A percentile compares a stretch with the other conserved stretches of the same genome.
phyloP scores from a whole-genome alignment of 2,329 filamentous ascomycete species.

The Pseudocercospora ulei region DNA sequence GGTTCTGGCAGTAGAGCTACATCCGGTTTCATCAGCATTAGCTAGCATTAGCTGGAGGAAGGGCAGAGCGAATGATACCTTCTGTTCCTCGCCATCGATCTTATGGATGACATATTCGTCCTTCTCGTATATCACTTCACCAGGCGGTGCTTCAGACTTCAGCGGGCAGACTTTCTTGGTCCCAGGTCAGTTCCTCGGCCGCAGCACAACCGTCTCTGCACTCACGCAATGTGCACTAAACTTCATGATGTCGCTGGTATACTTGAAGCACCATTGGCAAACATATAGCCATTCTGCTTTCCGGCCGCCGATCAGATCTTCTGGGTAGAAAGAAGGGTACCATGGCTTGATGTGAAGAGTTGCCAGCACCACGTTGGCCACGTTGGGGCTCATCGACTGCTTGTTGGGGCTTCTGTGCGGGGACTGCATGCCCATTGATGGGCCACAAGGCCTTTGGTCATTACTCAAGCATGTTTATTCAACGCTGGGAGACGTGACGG shows the following conservation, averaged over 20 bases:
- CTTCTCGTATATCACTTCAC: slow-evolving; percentile 65
- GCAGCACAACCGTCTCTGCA: slow-evolving; percentile 4
- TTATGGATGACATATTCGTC: slow-evolving; percentile 82
- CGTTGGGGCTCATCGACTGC: slow-evolving; percentile 54
- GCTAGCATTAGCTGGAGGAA: background rate
- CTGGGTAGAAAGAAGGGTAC: slow-evolving; percentile 81
- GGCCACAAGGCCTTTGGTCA: too few relatives aligned
- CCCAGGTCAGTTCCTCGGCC: slow-evolving; percentile 18
- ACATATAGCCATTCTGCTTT: slow-evolving; percentile 58
- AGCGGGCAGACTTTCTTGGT: slow-evolving; percentile 39
- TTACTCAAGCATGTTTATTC: too few relatives aligned
- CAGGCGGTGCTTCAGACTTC: slow-evolving; percentile 47
- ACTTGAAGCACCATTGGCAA: slow-evolving; percentile 90
- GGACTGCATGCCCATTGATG: slow-evolving; percentile 11
- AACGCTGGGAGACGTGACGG: too few relatives aligned
- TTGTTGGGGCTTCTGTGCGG: slow-evolving; percentile 24
- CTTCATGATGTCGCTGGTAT: slow-evolving; percentile 51
- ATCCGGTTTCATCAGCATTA: slow-evolving; percentile 6
- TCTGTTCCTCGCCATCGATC: slow-evolving; percentile 78
- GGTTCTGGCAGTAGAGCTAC: slow-evolving; percentile 77
- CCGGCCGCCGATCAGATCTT: slow-evolving; percentile 48
- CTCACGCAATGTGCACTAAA: slow-evolving; percentile 43
- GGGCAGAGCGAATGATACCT: slow-evolving; percentile 33
- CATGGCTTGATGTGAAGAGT: slow-evolving; percentile 76
- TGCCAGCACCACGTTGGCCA: slow-evolving; percentile 77